Evolutionary conservation across 169 alveolate species (phyloP).

Genomic region (Haemoproteus tartakovskyi): DNA sequence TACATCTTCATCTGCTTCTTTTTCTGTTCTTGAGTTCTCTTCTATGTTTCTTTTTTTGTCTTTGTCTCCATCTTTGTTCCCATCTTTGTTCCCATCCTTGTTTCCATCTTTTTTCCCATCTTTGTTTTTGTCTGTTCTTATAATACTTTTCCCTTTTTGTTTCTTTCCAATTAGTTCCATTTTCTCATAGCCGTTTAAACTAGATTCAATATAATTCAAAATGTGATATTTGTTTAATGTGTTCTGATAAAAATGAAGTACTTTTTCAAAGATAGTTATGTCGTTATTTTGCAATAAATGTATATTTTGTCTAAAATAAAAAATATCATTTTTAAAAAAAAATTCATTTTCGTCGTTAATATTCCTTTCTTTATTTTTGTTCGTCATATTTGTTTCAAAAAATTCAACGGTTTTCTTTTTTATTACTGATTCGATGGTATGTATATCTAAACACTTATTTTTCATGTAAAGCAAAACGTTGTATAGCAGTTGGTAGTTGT

Average conservation of each 20-base stretch:
- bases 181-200: neutral
- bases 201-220: constrained; percentile 27
- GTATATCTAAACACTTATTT: constrained; percentile 15
- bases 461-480: constrained; percentile 33
- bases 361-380: neutral
- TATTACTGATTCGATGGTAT: neutral
- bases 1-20: too few relatives aligned
- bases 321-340: constrained; percentile 31
- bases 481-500: constrained; percentile 6
- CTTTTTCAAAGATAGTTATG: constrained; percentile 50
- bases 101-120: too few relatives aligned
- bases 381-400: neutral
- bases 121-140: too few relatives aligned
- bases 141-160: too few relatives aligned
- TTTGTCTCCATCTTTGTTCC: too few relatives aligned
- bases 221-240: constrained; percentile 25
- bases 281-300: constrained; percentile 31
- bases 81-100: too few relatives aligned
- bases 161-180: too few relatives aligned
- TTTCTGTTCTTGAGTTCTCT: too few relatives aligned
- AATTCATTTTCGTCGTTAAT: too few relatives aligned
- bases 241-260: constrained; percentile 24
- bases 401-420: constrained; percentile 9
- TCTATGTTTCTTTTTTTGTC: too few relatives aligned
- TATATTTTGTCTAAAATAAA: constrained; percentile 53